Base-by-base conservation (phyloP, 176 grass and related monocot genomes). In the barley (Hordeum vulgare) region DNA sequence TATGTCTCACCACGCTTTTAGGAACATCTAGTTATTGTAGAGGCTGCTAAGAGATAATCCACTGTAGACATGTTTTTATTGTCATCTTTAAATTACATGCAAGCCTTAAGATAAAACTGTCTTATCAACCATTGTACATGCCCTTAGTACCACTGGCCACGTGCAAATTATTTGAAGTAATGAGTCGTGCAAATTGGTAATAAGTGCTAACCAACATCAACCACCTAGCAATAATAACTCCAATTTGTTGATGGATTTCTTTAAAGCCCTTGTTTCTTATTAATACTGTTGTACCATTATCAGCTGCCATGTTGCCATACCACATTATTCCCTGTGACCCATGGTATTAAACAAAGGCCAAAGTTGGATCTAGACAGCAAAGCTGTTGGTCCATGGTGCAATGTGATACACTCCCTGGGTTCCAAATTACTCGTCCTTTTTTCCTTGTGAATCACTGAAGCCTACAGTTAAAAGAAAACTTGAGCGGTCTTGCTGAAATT, bases 271-370 rank as follows among this genome's bases (percentile, higher is more conserved):
- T 82, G 42, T 18, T 65, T 72, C 8, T 59, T 78, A 58, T 64
- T 61, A 64, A 61, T 71, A 18, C 68, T 51, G 9, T 71, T 36
- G 70, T 66, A 29, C 13, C 49, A 51, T 61, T 69, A 69, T 51
- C 23, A 40, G 70, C 13, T 79, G 75, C 23, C n/a, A 14, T 82
- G 56, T 66, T 44, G 58, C 11, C 44, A 20, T 85, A 57, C 34
- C 75, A 75, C 37, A 86, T 67, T 66, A 86, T 90, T 60, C 28
- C 36, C 66, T 61, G 57, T 61, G 74, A 68, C 45, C 66, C 84
- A 41, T 29, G 11, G 8, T 80, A 51, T 83, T 86, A 80, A 83
- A 75, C 45, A 61, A 80, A 51, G 28, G 12, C 8, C 65, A 21
- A 11, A 4, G 17, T 53, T 74, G 27, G 75, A 54, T 86, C 80